A percentile compares a stretch with the other conserved stretches of the same genome.
Conservation (phyloP, 73 alveolate genomes). For the Uronychia setigera region DNA sequence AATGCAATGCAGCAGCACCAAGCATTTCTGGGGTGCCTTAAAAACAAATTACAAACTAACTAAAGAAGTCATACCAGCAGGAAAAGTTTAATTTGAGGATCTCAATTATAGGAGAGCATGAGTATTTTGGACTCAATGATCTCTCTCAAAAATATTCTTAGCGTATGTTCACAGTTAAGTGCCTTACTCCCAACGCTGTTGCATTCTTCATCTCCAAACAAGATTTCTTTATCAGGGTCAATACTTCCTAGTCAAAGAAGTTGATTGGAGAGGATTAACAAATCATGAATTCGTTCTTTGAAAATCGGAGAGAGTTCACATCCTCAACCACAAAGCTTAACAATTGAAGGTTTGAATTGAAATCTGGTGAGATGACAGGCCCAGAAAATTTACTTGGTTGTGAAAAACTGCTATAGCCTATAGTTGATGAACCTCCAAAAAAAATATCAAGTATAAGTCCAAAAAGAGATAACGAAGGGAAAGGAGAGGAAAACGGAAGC, state of each 20-base stretch:
- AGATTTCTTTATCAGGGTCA: constrained; percentile 12
- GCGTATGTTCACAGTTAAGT: background rate
- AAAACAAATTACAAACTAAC: background rate
- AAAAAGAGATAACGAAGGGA: background rate
- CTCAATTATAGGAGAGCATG: background rate
- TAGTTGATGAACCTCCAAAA: too few relatives aligned
- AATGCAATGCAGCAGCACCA: background rate
- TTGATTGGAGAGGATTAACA: background rate
- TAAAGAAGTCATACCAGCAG: background rate
- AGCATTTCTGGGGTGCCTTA: background rate
- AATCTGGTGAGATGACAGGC: background rate
- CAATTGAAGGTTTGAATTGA: background rate
- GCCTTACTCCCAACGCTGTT: constrained; percentile 12
- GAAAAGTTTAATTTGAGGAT: background rate
- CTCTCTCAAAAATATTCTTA: background rate
- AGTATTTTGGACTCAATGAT: background rate
- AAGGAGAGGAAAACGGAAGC: background rate
- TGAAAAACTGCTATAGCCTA: background rate
- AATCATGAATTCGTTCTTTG: background rate
- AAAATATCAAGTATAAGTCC: background rate
- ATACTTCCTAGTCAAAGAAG: background rate
- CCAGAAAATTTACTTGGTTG: background rate
- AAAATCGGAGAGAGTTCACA: background rate
- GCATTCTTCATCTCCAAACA: background rate
- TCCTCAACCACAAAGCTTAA: background rate